Evolutionary conservation across 2,329 filamentous ascomycete species (phyloP).

Genomic region (Neonectria punicea): DNA sequence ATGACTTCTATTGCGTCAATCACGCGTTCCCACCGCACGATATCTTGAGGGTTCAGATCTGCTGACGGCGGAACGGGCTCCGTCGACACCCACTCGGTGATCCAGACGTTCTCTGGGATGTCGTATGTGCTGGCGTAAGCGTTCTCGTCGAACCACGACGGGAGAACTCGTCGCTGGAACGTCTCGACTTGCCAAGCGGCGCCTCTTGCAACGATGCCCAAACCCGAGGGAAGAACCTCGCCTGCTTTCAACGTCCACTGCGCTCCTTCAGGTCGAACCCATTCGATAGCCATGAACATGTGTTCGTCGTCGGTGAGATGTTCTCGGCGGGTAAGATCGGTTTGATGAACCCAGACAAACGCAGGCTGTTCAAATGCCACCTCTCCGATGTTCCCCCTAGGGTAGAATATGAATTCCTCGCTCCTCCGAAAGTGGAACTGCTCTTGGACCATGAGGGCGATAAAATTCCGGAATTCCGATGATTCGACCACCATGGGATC

Average conservation of each 20-base stretch:
- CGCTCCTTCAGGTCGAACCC: constrained; percentile 1
- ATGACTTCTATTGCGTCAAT: constrained; percentile 16
- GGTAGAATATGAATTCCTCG: constrained; percentile 22
- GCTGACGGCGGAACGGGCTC: constrained; percentile 8
- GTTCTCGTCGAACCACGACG: constrained; percentile 15
- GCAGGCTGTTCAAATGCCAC: neutral
- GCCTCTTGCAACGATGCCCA: constrained; percentile 15
- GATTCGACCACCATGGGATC: constrained; percentile 13
- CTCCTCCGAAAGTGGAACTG: constrained; percentile 24
- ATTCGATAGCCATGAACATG: neutral
- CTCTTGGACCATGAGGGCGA: constrained; percentile 17
- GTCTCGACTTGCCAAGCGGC: constrained; percentile 11
- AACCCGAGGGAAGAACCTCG: constrained; percentile 10
- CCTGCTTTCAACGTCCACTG: constrained; percentile 13
- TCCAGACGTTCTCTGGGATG: constrained; percentile 8
- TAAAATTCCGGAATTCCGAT: constrained; percentile 11
- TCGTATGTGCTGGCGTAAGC: constrained; percentile 13
- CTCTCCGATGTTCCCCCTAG: neutral
- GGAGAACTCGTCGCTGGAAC: constrained; percentile 13
- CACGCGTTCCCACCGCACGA: constrained; percentile 16
- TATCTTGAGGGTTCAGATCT: constrained; percentile 9
- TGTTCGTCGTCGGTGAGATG: constrained; percentile 11
- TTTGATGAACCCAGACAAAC: neutral
- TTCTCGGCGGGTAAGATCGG: neutral
- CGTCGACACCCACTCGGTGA: constrained; percentile 17